phyloP scores from a whole-genome alignment of 1,284 basidiomycete species.

The Austroboletus novae-zelandiae region DNA sequence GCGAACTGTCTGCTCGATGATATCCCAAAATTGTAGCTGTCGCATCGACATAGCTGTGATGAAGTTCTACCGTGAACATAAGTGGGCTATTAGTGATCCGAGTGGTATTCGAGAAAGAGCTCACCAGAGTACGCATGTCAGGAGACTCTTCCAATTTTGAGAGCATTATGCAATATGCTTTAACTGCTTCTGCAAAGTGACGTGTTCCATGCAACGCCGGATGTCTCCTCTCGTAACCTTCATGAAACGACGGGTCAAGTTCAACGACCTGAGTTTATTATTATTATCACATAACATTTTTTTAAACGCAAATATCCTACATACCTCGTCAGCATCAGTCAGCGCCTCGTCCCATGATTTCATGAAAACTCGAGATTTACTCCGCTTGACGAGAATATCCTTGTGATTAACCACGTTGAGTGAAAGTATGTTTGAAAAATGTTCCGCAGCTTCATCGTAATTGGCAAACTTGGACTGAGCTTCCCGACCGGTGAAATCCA shows the following conservation, averaged over 20 bases:
- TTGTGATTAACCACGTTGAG: neutral
- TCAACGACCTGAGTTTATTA: neutral
- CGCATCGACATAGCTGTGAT: neutral
- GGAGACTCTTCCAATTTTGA: neutral
- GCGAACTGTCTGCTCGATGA: neutral
- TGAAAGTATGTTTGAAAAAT: conserved; percentile 2
- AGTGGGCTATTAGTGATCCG: neutral
- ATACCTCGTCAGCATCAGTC: conserved; percentile 10
- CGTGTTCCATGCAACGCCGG: neutral
- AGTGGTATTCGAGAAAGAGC: neutral
- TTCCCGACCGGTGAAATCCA: conserved; percentile 71
- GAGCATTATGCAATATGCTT: conserved; percentile 3
- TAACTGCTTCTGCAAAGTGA: neutral
- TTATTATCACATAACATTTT: neutral
- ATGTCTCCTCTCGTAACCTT: conserved; percentile 10
- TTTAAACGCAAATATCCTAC: neutral
- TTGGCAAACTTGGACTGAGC: conserved; percentile 52
- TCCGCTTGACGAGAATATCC: conserved; percentile 4
- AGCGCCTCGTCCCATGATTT: conserved; percentile 3
- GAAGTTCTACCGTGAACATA: neutral
- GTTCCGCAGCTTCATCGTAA: neutral
- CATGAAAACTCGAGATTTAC: neutral
- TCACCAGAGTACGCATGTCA: conserved; percentile 1
- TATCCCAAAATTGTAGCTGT: neutral
- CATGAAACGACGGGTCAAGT: conserved; percentile 1